phyloP scores from a whole-genome alignment of 805 yeast species.

The Wickerhamomyces bovis region DNA sequence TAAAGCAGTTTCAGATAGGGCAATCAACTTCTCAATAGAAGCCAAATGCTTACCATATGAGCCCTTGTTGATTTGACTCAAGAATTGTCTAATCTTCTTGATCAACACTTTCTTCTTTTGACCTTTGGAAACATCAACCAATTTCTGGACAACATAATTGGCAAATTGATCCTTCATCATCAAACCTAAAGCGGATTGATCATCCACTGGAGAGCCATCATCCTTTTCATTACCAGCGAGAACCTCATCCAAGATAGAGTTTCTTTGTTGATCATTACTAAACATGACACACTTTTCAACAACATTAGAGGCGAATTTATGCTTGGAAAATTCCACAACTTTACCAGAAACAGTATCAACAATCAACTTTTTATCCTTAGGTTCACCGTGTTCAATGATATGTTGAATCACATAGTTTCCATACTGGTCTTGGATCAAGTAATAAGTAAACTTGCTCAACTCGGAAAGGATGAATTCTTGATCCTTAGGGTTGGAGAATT shows the following conservation, averaged over 20 bases:
- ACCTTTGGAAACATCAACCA: conserved; percentile 76
- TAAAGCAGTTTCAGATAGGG: conserved; percentile 22
- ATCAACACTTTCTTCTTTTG: conserved; percentile 66
- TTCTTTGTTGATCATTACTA: conserved; percentile 61
- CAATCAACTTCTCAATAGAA: conserved; percentile 57
- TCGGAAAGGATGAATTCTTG: conserved; percentile 65
- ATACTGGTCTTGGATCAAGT: conserved; percentile 88
- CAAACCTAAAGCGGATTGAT: conserved; percentile 65
- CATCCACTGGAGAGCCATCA: conserved; percentile 42
- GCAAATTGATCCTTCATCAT: conserved; percentile 99
- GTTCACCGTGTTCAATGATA: conserved; percentile 77
- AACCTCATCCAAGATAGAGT: conserved; percentile 59
- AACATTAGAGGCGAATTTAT: conserved; percentile 96
- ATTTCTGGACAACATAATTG: conserved; percentile 92
- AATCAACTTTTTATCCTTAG: conserved; percentile 53
- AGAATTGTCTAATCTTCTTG: conserved; percentile 69
- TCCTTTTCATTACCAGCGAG: conserved; percentile 41
- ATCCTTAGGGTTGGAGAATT: conserved; percentile 62
- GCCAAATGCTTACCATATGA: conserved; percentile 79
- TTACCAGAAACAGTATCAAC: conserved; percentile 62
- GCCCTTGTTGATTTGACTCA: conserved; percentile 64
- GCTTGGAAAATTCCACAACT: conserved; percentile 82
- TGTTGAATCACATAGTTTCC: conserved; percentile 98
- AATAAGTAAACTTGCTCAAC: conserved; percentile 63
- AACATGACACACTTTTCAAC: conserved; percentile 87